A percentile compares a stretch with the other conserved stretches of the same genome.
Evolutionary conservation across 352 stramenopile species (phyloP).

Genomic region (Aphanomyces euteiches): DNA sequence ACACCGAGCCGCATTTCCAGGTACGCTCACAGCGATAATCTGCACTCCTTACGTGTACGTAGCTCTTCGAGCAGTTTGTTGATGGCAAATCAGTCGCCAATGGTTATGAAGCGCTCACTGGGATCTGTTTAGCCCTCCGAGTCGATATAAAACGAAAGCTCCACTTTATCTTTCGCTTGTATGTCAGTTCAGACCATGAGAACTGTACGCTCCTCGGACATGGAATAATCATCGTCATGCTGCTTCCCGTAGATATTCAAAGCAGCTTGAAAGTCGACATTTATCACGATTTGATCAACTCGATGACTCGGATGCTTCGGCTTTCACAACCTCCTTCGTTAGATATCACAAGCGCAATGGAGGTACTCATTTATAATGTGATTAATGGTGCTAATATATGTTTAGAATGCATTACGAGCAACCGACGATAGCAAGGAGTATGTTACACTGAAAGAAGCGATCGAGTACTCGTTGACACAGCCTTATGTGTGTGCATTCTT

Average conservation of each 20-base stretch:
- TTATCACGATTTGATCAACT: conserved; percentile 12
- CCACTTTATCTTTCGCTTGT: conserved; percentile 25
- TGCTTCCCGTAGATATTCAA: not conserved
- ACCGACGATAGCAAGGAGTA: conserved; percentile 14
- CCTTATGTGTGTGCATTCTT: conserved; percentile 12
- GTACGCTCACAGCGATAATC: conserved; percentile 4
- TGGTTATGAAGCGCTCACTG: conserved; percentile 8
- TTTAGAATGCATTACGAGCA: not conserved
- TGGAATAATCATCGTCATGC: not conserved
- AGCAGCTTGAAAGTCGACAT: conserved; percentile 7
- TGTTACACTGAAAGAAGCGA: conserved; percentile 26
- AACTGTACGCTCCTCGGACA: conserved; percentile 2
- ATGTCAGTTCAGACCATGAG: conserved; percentile 10
- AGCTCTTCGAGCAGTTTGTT: conserved; percentile 16
- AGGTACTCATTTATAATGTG: not conserved
- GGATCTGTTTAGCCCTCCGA: conserved; percentile 22
- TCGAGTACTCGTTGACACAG: conserved; percentile 16
- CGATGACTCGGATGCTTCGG: conserved; percentile 12
- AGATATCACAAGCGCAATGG: conserved; percentile 15
- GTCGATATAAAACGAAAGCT: conserved; percentile 26
- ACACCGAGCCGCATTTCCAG: conserved; percentile 59
- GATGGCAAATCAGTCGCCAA: conserved; percentile 9
- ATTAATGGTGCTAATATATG: not conserved
- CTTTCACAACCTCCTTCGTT: conserved; percentile 18
- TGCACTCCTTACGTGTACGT: not conserved